phyloP scores from a whole-genome alignment of 495 filamentous ascomycete genomes.

The Aspergillus biplanus region DNA sequence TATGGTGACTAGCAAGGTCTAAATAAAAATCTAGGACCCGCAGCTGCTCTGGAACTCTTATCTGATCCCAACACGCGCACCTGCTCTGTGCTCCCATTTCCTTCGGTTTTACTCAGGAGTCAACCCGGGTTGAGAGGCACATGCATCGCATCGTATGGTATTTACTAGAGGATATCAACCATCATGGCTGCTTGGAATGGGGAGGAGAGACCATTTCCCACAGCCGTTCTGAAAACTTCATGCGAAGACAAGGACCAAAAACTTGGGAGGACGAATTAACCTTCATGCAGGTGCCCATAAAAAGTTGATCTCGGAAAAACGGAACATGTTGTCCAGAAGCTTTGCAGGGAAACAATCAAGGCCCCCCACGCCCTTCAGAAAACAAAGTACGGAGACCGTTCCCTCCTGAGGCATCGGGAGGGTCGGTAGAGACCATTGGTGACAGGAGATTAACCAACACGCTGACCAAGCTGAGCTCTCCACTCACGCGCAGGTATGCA shows the following conservation, averaged over 20 bases:
- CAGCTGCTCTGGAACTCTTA: neutral
- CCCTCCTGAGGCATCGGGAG: slow-evolving; percentile 4
- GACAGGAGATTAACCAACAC: slow-evolving; percentile 19
- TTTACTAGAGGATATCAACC: neutral
- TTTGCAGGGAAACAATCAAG: neutral
- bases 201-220: too few relatives aligned
- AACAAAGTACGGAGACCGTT: slow-evolving; percentile 11
- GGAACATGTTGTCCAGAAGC: slow-evolving; percentile 1
- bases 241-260: too few relatives aligned
- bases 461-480: slow-evolving; percentile 20
- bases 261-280: slow-evolving; percentile 1
- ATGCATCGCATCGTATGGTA: neutral
- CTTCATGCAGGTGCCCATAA: slow-evolving; percentile 19
- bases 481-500: slow-evolving; percentile 25
- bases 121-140: too few relatives aligned
- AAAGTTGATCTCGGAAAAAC: slow-evolving; percentile 8
- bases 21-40: slow-evolving; percentile 4
- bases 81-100: too few relatives aligned
- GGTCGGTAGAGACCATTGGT: neutral
- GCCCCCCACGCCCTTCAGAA: slow-evolving; percentile 8
- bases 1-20: slow-evolving; percentile 3
- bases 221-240: too few relatives aligned
- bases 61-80: neutral
- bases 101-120: too few relatives aligned
- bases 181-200: neutral